Base-by-base conservation (phyloP, 2,329 filamentous ascomycete species). In the Aspergillus sp. region DNA sequence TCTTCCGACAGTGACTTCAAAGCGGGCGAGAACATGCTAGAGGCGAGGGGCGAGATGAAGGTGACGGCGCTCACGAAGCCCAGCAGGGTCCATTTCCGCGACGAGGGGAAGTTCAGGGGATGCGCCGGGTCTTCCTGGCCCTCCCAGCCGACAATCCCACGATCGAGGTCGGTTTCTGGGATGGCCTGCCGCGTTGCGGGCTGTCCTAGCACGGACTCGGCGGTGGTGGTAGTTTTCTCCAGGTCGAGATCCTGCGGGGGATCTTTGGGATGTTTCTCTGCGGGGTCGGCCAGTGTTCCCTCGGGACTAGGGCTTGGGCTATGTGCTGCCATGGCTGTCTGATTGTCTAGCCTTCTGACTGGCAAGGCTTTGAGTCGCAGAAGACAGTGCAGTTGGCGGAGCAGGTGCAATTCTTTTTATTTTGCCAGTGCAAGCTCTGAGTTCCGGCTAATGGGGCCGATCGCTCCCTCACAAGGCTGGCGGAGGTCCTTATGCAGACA, bases 91-190 rank as follows among this genome's bases (percentile, higher is more conserved):
- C 66, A 72, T 60, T 73, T 72, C 17, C 64, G 62, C 7, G 33
- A 33, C 1, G 52, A 1, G 3, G 62, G 9, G 49, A 72, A 87
- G 69, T 87, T 87, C 63, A 85, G 77, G 2, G 85, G 85, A 71
- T 84, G 83, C 3, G 74, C 72, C 0, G 83, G 83, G 66, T 87
- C 85, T 54, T 82, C 78, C 65, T 84, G 81, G 39, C 77, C 70
- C 3, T 87, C 84, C 85, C 85, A 87, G 37, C 84, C 85, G 17
- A 87, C 81, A 57, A 87, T 66, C n/a, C 80, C 81, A 1, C 71
- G 73, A 53, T 76, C 76, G 19, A 87, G 78, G 62, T 79, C 27
- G 37, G 37, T 40, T 17, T 79, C 62, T 0, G 83, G 84, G n/a
- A 73, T 58, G 7, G 55, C 17, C 6, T 25, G 27, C 3, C 39